phyloP scores from a whole-genome alignment of 2,329 filamentous ascomycete genomes.

The Colletotrichum sp. region DNA sequence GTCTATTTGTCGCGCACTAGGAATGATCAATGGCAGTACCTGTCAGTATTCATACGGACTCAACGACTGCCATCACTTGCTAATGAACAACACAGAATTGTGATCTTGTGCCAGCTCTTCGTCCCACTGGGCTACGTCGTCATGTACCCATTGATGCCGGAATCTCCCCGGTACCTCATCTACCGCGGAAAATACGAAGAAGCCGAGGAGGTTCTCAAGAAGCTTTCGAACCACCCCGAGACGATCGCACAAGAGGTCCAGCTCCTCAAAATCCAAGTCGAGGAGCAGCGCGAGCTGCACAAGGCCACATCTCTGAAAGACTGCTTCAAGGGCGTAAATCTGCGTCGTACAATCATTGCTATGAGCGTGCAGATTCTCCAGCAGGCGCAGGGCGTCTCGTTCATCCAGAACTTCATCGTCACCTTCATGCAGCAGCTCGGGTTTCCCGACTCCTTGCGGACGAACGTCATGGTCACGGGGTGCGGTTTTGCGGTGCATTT shows the following conservation, averaged over 20 bases:
- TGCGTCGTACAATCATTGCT: constrained; percentile 24
- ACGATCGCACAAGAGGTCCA: not conserved
- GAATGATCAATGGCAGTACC: not conserved
- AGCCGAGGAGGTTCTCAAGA: not conserved
- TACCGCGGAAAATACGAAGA: not conserved
- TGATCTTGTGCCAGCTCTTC: not conserved
- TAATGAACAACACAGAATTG: not conserved
- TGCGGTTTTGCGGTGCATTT: constrained; percentile 1
- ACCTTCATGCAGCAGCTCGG: constrained; percentile 27
- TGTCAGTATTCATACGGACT: not conserved
- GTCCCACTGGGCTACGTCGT: not conserved
- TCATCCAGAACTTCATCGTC: constrained; percentile 25
- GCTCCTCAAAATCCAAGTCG: constrained; percentile 1
- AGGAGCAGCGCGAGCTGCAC: constrained; percentile 20
- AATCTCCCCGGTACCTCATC: constrained; percentile 11
- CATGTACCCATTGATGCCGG: not conserved
- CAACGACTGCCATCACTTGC: too few relatives aligned
- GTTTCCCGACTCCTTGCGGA: not conserved
- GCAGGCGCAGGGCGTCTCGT: constrained; percentile 26
- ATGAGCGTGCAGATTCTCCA: constrained; percentile 23
- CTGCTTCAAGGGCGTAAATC: constrained; percentile 22
- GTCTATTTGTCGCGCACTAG: not conserved
- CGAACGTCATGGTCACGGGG: not conserved
- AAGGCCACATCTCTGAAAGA: constrained; percentile 18
- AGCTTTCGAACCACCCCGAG: not conserved